Percentiles rank a stretch among this genome's conserved stretches.
Evolutionary conservation across 371 early-diverging fungal species (phyloP).

Genomic region (Conidiobolus incongruus): DNA sequence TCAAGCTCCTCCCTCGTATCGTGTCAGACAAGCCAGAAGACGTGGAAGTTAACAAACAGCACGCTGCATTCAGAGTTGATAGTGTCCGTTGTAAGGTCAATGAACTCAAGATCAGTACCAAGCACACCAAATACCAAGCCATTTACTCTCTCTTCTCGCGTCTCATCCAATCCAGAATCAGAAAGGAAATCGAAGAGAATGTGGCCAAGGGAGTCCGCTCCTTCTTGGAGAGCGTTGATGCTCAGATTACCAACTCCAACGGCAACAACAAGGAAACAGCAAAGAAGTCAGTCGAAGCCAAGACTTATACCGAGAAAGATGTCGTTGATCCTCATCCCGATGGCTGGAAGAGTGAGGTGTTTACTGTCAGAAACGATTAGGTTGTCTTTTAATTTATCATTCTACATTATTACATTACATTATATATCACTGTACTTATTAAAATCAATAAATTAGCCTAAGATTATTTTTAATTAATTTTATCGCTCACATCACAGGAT

Average conservation of each 20-base stretch:
- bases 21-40: constrained; percentile 4
- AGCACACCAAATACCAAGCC: constrained; percentile 1
- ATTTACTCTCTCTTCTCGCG: constrained; percentile 14
- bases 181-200: constrained; percentile 10
- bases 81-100: background rate
- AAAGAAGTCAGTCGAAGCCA: no score
- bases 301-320: no score
- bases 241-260: background rate
- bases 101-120: constrained; percentile 1
- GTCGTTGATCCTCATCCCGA: constrained; percentile 2
- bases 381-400: no score
- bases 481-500: no score
- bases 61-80: background rate
- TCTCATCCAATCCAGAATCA: constrained; percentile 10
- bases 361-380: background rate
- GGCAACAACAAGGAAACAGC: background rate
- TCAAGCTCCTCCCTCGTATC: constrained; percentile 5
- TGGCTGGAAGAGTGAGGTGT: constrained; percentile 3
- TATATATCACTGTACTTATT: no score
- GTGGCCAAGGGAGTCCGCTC: constrained; percentile 8
- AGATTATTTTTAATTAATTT: no score
- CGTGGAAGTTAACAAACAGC: constrained; percentile 9
- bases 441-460: no score
- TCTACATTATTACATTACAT: no score
- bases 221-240: constrained; percentile 6